Conservation (phyloP, 2,329 filamentous ascomycete genomes). For the Madurella mycetomatis region DNA sequence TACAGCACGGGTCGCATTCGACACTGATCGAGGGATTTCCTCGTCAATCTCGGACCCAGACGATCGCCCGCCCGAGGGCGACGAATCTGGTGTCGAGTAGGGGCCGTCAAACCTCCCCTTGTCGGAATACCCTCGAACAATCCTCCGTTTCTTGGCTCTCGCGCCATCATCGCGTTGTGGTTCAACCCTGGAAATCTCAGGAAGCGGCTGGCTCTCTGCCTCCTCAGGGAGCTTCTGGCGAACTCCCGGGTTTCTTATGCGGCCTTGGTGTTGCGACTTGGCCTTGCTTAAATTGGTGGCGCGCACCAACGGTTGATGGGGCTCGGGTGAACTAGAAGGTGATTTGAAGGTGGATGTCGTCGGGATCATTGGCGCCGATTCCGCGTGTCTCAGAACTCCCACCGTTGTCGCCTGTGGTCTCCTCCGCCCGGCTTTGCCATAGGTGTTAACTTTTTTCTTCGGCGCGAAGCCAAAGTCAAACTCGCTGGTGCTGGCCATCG, state of each 20-base stretch:
- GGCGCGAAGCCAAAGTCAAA: slow-evolving; percentile 23
- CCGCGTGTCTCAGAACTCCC: slow-evolving; percentile 13
- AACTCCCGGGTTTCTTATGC: slow-evolving; percentile 2
- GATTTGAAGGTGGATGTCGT: slow-evolving; percentile 14
- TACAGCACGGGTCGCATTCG: slow-evolving; percentile 2
- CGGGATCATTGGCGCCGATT: slow-evolving; percentile 15
- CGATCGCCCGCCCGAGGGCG: slow-evolving; percentile 17
- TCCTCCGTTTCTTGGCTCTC: slow-evolving; percentile 23
- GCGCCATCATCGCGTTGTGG: slow-evolving; percentile 13
- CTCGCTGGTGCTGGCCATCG: slow-evolving; percentile 20
- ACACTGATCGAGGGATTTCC: slow-evolving; percentile 11
- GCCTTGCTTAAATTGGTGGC: slow-evolving; percentile 5
- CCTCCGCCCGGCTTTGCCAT: slow-evolving; percentile 28
- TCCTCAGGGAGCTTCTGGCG: slow-evolving; percentile 10
- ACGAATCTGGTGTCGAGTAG: slow-evolving; percentile 26
- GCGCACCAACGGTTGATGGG: slow-evolving; percentile 11
- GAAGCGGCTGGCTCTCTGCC: slow-evolving; percentile 22
- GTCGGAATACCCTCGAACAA: slow-evolving; percentile 20
- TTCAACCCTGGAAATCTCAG: slow-evolving; percentile 15
- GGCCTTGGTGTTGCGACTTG: slow-evolving; percentile 5
- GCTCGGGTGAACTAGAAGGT: slow-evolving; percentile 16
- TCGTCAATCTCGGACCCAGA: slow-evolving; percentile 6
- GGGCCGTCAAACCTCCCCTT: slow-evolving; percentile 14
- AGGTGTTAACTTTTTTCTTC: slow-evolving; percentile 31
- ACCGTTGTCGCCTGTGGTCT: slow-evolving; percentile 16